Conservation (phyloP, 2,329 filamentous ascomycete genomes). For the Penicillium glabrum region DNA sequence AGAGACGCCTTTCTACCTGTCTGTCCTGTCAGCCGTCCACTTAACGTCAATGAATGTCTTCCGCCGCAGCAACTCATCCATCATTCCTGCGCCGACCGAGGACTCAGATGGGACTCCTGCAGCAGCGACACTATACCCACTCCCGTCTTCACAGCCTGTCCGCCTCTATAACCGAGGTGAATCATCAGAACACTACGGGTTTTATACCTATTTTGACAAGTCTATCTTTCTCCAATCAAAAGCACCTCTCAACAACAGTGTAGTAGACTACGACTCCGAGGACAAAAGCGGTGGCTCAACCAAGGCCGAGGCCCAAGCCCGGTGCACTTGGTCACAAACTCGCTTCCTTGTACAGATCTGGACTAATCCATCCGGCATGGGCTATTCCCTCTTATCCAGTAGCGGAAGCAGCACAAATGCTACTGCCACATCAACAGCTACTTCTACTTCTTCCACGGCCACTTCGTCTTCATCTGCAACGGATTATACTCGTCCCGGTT, state of each 20-base stretch:
- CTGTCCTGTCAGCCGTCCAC: conserved; percentile 55
- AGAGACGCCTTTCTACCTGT: conserved; percentile 85
- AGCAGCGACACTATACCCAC: conserved; percentile 69
- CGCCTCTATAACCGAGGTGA: conserved; percentile 81
- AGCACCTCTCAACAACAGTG: conserved; percentile 45
- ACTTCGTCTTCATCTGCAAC: conserved; percentile 37
- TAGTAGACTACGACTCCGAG: conserved; percentile 41
- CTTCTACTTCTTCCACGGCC: conserved; percentile 16
- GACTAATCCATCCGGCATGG: conserved; percentile 49
- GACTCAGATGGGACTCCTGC: conserved; percentile 70
- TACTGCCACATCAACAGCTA: conserved; percentile 8
- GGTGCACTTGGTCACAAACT: conserved; percentile 62
- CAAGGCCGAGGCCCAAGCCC: conserved; percentile 46
- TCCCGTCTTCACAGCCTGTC: conserved; percentile 70
- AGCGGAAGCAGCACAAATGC: conserved; percentile 8
- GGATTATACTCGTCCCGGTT: conserved; percentile 53
- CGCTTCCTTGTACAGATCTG: conserved; percentile 63
- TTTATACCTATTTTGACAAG: conserved; percentile 89
- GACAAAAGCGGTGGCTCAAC: conserved; percentile 53
- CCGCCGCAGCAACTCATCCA: conserved; percentile 34
- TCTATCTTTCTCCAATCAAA: conserved; percentile 75
- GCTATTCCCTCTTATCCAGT: conserved; percentile 24
- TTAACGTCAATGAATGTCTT: conserved; percentile 40
- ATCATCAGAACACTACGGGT: conserved; percentile 83
- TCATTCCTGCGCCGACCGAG: conserved; percentile 63